Evolutionary conservation across 345 rosid genomes (phyloP), one percentile per base, ranked within the genome.

Genomic region (Eutrema yunnanense): DNA sequence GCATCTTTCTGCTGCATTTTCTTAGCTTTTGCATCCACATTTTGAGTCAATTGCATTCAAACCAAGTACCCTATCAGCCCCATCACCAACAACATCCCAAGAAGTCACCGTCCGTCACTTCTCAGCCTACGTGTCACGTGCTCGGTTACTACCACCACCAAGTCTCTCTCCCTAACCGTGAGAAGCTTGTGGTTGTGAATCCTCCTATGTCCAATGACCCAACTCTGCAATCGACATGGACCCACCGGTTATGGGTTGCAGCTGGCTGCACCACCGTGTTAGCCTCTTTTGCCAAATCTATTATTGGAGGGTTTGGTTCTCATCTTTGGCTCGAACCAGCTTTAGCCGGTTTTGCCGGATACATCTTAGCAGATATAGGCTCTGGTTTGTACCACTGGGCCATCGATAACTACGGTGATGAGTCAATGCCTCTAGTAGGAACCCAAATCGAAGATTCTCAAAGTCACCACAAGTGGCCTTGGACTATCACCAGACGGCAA

Each of bases 311-410:
- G 19, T 56, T 79, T 13, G 57, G 50, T 63, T 83, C 88, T 3
- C 86, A 84, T 42, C 36, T 51, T 12, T 82, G 83, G 88, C 67
- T 84, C 0, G 82, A 85, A 51, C 89, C 97, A n/a, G 22, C 85
- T 49, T 54, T 88, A 57, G 92, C 94, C 5, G 88, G 88, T 50
- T 82, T 65, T 57, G 55, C 78, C 5, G 96, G 96, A 1, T 92
- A 89, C 73, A 47, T 87, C 66, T 76, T 84, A 33, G 89, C 90
- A 7, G 97, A 92, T 76, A 82, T 92, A 2, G 87, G 88, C 40
- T 89, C 96, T 2, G 96, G 96, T 22, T 83, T 89, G 9, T 89
- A 89, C 79, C 97, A 92, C 37, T 92, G 97, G 97, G 93, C 90
- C 37, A 86, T 83, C 4, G 97, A 92, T 56, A 92, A 92, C 69